A percentile compares a stretch with the other conserved stretches of the same genome.
These are phyloP conservation scores for Scedosporium aurantiacum DNA, from an alignment of 2,329 filamentous ascomycete species.

Conservation along the genomic window DNA sequence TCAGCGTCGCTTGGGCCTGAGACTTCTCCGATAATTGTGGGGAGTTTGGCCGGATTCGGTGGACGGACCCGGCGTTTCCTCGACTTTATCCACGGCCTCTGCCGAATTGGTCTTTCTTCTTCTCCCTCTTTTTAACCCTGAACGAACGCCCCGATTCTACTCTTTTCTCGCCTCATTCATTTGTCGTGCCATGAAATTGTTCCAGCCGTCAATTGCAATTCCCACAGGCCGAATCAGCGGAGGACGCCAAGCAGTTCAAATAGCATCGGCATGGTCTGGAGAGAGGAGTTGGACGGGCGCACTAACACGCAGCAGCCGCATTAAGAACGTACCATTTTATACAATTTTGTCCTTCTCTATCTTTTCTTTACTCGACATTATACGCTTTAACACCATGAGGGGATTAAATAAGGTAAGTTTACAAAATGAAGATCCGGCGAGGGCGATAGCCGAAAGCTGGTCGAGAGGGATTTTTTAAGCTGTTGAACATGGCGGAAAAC, in stretches of 20 bases:
- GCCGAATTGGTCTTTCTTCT: neutral
- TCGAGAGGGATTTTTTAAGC: no score
- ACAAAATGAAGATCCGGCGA: neutral
- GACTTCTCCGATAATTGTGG: neutral
- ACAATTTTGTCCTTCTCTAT: neutral
- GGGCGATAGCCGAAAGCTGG: no score
- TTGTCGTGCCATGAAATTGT: neutral
- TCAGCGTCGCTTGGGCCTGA: no score
- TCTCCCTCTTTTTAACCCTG: neutral
- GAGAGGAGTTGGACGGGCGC: neutral
- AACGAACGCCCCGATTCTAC: neutral
- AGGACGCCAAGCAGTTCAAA: neutral
- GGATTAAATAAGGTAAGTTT: neutral
- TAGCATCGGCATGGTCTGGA: neutral
- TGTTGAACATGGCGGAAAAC: neutral
- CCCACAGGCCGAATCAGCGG: neutral
- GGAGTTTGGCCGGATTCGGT: neutral
- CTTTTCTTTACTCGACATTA: neutral
- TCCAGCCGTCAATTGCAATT: neutral
- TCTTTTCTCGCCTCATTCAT: neutral
- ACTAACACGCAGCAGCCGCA: neutral
- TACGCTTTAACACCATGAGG: neutral
- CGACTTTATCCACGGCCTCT: neutral
- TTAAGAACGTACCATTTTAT: no score
- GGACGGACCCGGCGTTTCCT: neutral